Evolutionary conservation across 164 flowering plant species (phyloP), one percentile per base, ranked within the genome.

Genomic region (Vitis riparia): DNA sequence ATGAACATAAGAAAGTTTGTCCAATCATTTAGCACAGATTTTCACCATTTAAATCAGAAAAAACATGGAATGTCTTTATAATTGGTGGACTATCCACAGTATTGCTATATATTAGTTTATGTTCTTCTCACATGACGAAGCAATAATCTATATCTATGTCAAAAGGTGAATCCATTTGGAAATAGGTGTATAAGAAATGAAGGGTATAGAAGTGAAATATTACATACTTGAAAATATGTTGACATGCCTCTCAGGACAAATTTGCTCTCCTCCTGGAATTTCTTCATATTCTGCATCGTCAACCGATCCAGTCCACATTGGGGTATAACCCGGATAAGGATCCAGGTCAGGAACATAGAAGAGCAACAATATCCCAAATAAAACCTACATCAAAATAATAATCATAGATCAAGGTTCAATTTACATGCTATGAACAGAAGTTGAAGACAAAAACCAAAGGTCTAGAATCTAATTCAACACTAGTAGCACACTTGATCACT

Each of bases 191-290:
- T 44, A 13, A 15, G n/a, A 63, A 44, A 56, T n/a, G 13, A 8
- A 63, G 30, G 17, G n/a, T 44, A 64, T 50, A 37, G 32, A 11
- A 63, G 50, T 11, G 37, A 65, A 10, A 9, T 44, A 19, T 57
- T 67, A 86, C 97, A 58, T 81, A 96, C 99, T 86, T 32, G 98
- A 90, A 73, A 93, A 65, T 75, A 96, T 68, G 79, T 83, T 90
- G 78, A 32, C 91, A 65, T 83, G 92, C 78, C 92, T 85, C 84
- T 96, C 99, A 32, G 99, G 99, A 81, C 97, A 93, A 65, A 96
- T 82, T 51, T 86, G 83, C 81, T 93, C 99, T 63, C 78, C 93
- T 47, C 82, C 98, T 75, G 97, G 85, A 71, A 96, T 93, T 81
- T 81, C 87, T 84, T 91, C 92, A 81, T 96, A 93, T 53, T 81